Evolutionary conservation across 2,329 filamentous ascomycete genomes (phyloP).

Genomic region (Triangularia setosa): DNA sequence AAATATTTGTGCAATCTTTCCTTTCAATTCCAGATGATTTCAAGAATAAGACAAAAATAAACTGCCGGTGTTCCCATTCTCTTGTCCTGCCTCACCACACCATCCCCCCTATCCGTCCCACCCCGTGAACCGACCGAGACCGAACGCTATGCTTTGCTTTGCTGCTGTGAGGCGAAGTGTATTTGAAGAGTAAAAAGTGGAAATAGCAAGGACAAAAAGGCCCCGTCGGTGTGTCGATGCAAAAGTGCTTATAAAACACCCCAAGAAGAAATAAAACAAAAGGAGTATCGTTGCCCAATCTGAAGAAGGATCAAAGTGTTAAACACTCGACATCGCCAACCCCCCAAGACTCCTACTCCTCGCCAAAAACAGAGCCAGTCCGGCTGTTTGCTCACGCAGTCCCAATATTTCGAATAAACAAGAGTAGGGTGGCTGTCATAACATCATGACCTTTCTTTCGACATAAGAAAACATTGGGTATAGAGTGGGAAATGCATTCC

Average conservation of each 20-base stretch:
- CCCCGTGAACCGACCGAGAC: constrained; percentile 4
- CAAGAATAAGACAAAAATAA: constrained; percentile 12
- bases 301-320: constrained; percentile 4
- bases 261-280: constrained; percentile 9
- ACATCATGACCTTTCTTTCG: constrained; percentile 26
- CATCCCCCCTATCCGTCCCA: background rate
- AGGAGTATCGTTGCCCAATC: constrained; percentile 19
- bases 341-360: constrained; percentile 25
- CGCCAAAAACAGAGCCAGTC: constrained; percentile 18
- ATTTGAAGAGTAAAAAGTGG: constrained; percentile 20
- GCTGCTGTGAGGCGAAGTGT: constrained; percentile 30
- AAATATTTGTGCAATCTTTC: constrained; percentile 24
- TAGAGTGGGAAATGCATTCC: constrained; percentile 20
- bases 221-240: constrained; percentile 14
- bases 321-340: constrained; percentile 13
- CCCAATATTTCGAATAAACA: constrained; percentile 13
- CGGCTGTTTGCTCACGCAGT: constrained; percentile 14
- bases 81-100: constrained; percentile 1
- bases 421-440: constrained; percentile 27
- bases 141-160: constrained; percentile 24
- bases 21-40: constrained; percentile 12
- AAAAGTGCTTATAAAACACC: constrained; percentile 5
- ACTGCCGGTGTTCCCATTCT: constrained; percentile 8
- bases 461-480: constrained; percentile 24
- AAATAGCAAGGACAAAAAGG: constrained; percentile 14